These are phyloP conservation scores for Wallemia mellicola DNA, from an alignment of 1,284 basidiomycete species.

Conservation along the genomic window DNA sequence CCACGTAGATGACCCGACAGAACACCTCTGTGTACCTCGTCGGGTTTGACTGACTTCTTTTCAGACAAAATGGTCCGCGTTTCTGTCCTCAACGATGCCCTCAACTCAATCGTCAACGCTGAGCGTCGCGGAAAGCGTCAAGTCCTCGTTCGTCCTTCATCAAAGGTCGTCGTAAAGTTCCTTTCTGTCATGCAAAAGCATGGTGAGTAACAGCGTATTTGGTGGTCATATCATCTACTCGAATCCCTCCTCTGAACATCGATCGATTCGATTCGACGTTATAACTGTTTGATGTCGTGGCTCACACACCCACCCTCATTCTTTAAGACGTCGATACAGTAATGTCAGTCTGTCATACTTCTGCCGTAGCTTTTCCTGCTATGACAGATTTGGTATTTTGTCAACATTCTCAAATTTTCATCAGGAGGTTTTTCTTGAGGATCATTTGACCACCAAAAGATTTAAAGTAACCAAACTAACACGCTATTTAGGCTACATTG, in stretches of 20 bases:
- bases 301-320: constrained; percentile 14
- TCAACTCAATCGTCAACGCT: constrained; percentile 93
- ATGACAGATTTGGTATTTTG: too few relatives aligned
- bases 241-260: neutral
- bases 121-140: constrained; percentile 94
- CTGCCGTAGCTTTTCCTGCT: too few relatives aligned
- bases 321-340: constrained; percentile 19
- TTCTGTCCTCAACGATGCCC: constrained; percentile 58
- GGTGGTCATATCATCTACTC: constrained; percentile 20
- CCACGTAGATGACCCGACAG: constrained; percentile 5
- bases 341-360: too few relatives aligned
- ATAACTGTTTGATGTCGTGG: constrained; percentile 17
- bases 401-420: too few relatives aligned
- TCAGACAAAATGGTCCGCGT: constrained; percentile 42
- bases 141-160: constrained; percentile 77
- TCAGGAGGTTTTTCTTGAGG: too few relatives aligned
- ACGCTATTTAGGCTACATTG: constrained; percentile 92
- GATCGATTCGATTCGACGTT: constrained; percentile 13
- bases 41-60: neutral
- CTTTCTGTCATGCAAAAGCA: constrained; percentile 90
- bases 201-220: constrained; percentile 28
- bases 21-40: neutral
- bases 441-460: too few relatives aligned
- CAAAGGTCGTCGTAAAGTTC: constrained; percentile 89
- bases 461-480: too few relatives aligned